Conservation (phyloP, 495 filamentous ascomycete species). For the Niebla homalea region DNA sequence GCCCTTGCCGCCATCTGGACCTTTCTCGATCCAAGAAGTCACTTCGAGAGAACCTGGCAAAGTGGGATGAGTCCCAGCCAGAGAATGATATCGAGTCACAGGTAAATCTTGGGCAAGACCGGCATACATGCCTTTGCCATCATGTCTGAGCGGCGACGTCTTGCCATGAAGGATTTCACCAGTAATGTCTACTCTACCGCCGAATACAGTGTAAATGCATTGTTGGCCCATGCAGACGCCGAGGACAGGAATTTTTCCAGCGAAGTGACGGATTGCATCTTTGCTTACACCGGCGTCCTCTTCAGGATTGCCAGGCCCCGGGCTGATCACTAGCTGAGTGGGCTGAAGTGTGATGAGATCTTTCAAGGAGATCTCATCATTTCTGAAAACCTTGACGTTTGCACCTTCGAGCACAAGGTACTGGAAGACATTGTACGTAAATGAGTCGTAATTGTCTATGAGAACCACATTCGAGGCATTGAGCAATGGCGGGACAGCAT, state of each 20-base stretch:
- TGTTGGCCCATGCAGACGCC: conserved; percentile 99
- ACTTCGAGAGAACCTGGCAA: conserved; percentile 81
- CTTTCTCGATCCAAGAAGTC: conserved; percentile 59
- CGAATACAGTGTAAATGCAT: conserved; percentile 87
- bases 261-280: conserved; percentile 80
- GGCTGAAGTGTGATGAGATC: conserved; percentile 71
- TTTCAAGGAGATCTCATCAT: conserved; percentile 78
- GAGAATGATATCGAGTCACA: conserved; percentile 91
- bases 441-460: conserved; percentile 99
- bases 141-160: conserved; percentile 80
- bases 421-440: conserved; percentile 98
- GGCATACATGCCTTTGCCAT: conserved; percentile 75
- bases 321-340: conserved; percentile 88
- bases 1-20: conserved; percentile 49
- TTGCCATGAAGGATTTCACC: conserved; percentile 97
- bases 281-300: conserved; percentile 87
- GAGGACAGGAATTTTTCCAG: conserved; percentile 92
- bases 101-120: conserved; percentile 62
- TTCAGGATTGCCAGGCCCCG: conserved; percentile 82
- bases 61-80: conserved; percentile 83
- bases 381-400: conserved; percentile 73
- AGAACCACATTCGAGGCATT: conserved; percentile 83
- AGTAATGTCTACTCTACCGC: conserved; percentile 80
- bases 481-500: conserved; percentile 49
- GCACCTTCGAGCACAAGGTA: conserved; percentile 92